Evolutionary conservation across 1,284 basidiomycete genomes (phyloP).

Genomic region (Tausonia pullulans): DNA sequence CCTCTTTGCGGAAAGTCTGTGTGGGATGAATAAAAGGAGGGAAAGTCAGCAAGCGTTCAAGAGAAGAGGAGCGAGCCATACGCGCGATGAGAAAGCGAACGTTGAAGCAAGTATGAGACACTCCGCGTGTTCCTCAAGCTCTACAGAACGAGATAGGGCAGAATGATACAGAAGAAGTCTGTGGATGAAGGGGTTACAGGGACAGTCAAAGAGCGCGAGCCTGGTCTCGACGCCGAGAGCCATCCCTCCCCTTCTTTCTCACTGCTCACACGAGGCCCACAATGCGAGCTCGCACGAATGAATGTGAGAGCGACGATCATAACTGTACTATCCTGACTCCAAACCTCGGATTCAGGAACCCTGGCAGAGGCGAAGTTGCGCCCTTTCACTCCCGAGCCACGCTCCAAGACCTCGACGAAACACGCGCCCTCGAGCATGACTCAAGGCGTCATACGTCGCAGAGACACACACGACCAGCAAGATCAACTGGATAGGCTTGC

Average conservation of each 20-base stretch:
- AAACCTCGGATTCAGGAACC: neutral
- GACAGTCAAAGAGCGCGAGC: neutral
- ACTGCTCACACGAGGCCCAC: too few relatives aligned
- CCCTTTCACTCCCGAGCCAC: neutral
- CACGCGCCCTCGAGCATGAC: too few relatives aligned
- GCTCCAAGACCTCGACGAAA: too few relatives aligned
- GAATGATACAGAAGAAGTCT: neutral
- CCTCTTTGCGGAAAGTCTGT: slow-evolving; percentile 74
- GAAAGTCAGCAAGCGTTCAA: neutral
- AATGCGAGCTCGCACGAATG: too few relatives aligned
- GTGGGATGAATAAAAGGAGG: neutral
- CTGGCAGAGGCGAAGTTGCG: neutral
- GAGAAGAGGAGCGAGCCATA: too few relatives aligned
- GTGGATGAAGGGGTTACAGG: neutral
- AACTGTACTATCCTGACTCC: neutral
- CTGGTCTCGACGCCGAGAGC: too few relatives aligned
- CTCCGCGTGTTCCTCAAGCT: neutral
- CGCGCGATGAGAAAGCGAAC: neutral
- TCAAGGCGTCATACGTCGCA: neutral
- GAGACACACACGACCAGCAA: neutral
- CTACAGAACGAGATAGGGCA: neutral
- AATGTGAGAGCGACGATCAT: neutral
- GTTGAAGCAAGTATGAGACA: neutral
- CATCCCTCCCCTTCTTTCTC: too few relatives aligned
- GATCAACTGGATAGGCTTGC: neutral